Conservation (phyloP, 164 flowering plant genomes). For the Sedum album region DNA sequence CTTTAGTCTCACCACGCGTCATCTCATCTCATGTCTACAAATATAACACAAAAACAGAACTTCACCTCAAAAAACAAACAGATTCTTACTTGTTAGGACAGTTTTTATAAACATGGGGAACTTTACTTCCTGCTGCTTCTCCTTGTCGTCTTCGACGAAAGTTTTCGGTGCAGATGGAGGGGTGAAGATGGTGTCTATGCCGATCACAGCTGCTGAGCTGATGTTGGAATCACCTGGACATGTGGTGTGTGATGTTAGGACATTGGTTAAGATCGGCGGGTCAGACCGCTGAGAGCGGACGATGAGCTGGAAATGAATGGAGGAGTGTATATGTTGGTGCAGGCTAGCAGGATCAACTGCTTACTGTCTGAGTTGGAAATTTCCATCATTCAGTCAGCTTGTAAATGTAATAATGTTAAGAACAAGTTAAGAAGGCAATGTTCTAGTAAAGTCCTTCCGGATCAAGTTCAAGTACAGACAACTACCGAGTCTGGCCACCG, state of each 20-base stretch:
- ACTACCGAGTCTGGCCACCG: slow-evolving; percentile 7
- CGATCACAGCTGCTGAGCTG: slow-evolving; percentile 41
- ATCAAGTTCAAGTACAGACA: background rate
- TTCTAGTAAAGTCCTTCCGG: slow-evolving; percentile 3
- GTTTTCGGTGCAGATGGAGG: slow-evolving; percentile 21
- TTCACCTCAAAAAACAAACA: background rate
- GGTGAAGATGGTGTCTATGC: slow-evolving; percentile 17
- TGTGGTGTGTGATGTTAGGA: slow-evolving; percentile 21
- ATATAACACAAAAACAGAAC: too few relatives aligned
- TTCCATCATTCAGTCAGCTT: slow-evolving; percentile 16
- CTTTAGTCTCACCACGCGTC: background rate
- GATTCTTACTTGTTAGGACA: background rate
- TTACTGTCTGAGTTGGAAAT: slow-evolving; percentile 26
- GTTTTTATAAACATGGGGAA: background rate
- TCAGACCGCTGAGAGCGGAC: slow-evolving; percentile 34
- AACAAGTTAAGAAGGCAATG: slow-evolving; percentile 3
- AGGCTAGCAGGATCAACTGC: slow-evolving; percentile 19
- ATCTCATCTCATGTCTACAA: background rate
- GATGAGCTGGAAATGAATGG: slow-evolving; percentile 35
- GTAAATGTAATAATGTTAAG: slow-evolving; percentile 1
- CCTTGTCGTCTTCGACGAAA: slow-evolving; percentile 10
- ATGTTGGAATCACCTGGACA: slow-evolving; percentile 41
- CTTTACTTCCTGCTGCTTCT: slow-evolving; percentile 1
- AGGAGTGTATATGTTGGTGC: slow-evolving; percentile 29
- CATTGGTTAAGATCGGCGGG: slow-evolving; percentile 16